Evolutionary conservation across 345 rosid species (phyloP).

Genomic region (Stellera chamaejasme): DNA sequence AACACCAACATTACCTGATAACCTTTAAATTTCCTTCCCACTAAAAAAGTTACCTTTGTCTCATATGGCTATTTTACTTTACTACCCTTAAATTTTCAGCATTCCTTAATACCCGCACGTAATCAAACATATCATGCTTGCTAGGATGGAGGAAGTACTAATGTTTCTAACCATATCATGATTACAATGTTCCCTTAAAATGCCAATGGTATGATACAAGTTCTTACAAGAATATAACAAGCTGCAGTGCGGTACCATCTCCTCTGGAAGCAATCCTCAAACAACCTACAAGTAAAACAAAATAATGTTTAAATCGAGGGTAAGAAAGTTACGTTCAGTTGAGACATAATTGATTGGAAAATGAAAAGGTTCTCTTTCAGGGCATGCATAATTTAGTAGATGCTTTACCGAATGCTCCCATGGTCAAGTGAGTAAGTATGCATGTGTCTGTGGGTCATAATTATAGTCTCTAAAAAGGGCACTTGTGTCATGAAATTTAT

Average conservation of each 20-base stretch:
- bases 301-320: background rate
- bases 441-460: no score
- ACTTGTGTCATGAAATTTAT: no score
- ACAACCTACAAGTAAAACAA: constrained; percentile 47
- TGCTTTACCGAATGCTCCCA: background rate
- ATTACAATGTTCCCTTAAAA: background rate
- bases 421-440: background rate
- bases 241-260: constrained; percentile 99
- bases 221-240: constrained; percentile 92
- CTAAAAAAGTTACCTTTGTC: no score
- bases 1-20: no score
- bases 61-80: no score
- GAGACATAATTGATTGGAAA: background rate
- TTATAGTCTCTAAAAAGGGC: no score
- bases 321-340: background rate
- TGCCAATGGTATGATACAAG: constrained; percentile 12
- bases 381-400: constrained; percentile 1
- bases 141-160: no score
- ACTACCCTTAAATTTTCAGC: no score
- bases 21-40: no score
- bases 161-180: no score
- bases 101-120: no score
- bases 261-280: constrained; percentile 95
- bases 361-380: background rate
- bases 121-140: no score